phyloP scores from a whole-genome alignment of 306 rosid species.

The Gastrolobium villosum region DNA sequence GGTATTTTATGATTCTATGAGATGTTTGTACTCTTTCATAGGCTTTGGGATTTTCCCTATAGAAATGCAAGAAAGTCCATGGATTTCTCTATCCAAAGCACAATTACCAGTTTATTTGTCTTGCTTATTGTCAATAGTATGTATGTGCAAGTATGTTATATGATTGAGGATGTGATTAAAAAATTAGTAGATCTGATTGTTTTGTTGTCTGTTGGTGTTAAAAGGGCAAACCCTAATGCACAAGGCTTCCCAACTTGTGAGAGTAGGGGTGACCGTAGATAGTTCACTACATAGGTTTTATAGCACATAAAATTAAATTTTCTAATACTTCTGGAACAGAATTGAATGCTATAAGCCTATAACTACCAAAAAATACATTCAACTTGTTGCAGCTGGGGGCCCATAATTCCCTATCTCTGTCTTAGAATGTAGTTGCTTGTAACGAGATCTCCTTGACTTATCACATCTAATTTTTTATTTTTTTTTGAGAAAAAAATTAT shows the following conservation, averaged over 20 bases:
- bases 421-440: not conserved
- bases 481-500: not conserved
- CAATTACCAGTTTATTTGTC: conserved; percentile 25
- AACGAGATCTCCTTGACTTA: not conserved
- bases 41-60: conserved; percentile 25
- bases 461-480: not conserved
- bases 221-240: too few relatives aligned
- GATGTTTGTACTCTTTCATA: conserved; percentile 15
- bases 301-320: conserved; percentile 4
- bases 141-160: conserved; percentile 14
- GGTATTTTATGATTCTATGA: conserved; percentile 63
- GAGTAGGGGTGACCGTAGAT: too few relatives aligned
- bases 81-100: conserved; percentile 28
- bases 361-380: conserved; percentile 12
- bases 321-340: not conserved
- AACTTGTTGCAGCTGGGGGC: not conserved
- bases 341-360: not conserved
- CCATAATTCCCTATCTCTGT: not conserved
- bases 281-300: not conserved
- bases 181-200: not conserved
- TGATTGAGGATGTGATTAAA: conserved; percentile 16
- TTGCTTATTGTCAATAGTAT: conserved; percentile 5
- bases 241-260: too few relatives aligned
- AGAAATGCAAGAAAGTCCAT: conserved; percentile 4
- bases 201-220: conserved; percentile 16